These are phyloP conservation scores for Boletus subparvulus DNA, from an alignment of 768 basidiomycete species.

Conservation along the genomic window DNA sequence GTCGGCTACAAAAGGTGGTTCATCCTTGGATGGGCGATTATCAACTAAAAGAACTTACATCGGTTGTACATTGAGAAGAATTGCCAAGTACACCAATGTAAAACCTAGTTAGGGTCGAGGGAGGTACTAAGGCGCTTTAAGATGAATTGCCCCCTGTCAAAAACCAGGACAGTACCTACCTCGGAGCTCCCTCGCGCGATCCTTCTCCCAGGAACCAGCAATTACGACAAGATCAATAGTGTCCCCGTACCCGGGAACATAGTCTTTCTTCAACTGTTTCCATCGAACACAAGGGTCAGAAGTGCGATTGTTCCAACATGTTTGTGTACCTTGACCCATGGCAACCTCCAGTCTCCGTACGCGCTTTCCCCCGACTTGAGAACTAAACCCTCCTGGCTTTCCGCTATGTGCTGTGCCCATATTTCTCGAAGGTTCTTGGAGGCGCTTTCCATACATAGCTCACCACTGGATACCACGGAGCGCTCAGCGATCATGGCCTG, in stretches of 20 bases:
- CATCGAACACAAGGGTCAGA: neutral
- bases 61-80: constrained; percentile 35
- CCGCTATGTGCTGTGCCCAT: constrained; percentile 53
- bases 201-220: constrained; percentile 78
- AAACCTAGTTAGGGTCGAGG: constrained; percentile 74
- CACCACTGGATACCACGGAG: constrained; percentile 37
- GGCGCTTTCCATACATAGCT: constrained; percentile 5
- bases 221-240: constrained; percentile 75
- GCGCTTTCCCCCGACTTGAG: constrained; percentile 69
- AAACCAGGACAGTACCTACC: constrained; percentile 42
- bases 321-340: constrained; percentile 73
- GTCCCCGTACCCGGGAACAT: constrained; percentile 84
- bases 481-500: constrained; percentile 64
- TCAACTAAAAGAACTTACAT: constrained; percentile 35
- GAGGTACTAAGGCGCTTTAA: constrained; percentile 50
- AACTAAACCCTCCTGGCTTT: constrained; percentile 68
- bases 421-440: constrained; percentile 37
- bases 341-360: constrained; percentile 63
- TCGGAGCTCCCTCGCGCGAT: constrained; percentile 71
- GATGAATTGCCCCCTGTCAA: neutral
- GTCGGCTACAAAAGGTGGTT: constrained; percentile 34
- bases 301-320: constrained; percentile 11
- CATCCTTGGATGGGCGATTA: neutral
- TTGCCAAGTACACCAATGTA: constrained; percentile 71
- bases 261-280: constrained; percentile 72